A percentile compares a stretch with the other conserved stretches of the same genome.
These are phyloP conservation scores for Coemansia sp. DNA, from an alignment of 192 early-diverging fungal genomes.

Conservation along the genomic window DNA sequence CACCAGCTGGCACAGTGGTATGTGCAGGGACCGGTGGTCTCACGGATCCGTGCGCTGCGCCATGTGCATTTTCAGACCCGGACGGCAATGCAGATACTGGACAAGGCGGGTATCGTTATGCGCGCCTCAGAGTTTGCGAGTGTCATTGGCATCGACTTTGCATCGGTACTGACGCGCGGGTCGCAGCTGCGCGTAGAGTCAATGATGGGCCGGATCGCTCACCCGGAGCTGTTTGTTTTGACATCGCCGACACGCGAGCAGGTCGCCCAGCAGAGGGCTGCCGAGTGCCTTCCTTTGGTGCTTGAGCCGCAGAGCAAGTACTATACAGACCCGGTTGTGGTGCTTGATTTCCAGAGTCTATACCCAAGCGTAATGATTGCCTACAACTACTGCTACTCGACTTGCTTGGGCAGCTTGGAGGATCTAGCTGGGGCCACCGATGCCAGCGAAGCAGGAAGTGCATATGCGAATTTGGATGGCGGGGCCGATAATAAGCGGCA, in stretches of 20 bases:
- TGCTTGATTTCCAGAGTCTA: constrained; percentile 91
- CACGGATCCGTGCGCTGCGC: constrained; percentile 57
- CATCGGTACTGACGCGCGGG: constrained; percentile 80
- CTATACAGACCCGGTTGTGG: constrained; percentile 80
- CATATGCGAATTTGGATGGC: constrained; percentile 19
- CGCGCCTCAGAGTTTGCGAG: constrained; percentile 79
- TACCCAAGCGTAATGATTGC: constrained; percentile 97
- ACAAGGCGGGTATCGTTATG: constrained; percentile 63
- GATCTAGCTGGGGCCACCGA: neutral
- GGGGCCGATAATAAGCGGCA: constrained; percentile 8
- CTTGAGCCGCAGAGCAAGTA: constrained; percentile 83
- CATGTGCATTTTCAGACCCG: constrained; percentile 70
- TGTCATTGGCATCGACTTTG: constrained; percentile 90
- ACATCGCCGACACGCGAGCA: constrained; percentile 71
- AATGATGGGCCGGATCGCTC: constrained; percentile 62
- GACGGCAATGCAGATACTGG: constrained; percentile 65
- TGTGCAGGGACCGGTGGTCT: constrained; percentile 33
- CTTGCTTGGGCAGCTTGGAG: constrained; percentile 68
- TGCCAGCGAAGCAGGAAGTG: neutral
- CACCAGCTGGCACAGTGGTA: constrained; percentile 68
- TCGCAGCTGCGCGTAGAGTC: constrained; percentile 93
- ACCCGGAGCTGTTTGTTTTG: constrained; percentile 76
- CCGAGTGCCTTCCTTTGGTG: constrained; percentile 84
- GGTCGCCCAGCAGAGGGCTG: constrained; percentile 68
- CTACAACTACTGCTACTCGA: constrained; percentile 94